These are phyloP conservation scores for Chalaropsis thielavioides DNA, from an alignment of 2,329 filamentous ascomycete species.

Conservation along the genomic window DNA sequence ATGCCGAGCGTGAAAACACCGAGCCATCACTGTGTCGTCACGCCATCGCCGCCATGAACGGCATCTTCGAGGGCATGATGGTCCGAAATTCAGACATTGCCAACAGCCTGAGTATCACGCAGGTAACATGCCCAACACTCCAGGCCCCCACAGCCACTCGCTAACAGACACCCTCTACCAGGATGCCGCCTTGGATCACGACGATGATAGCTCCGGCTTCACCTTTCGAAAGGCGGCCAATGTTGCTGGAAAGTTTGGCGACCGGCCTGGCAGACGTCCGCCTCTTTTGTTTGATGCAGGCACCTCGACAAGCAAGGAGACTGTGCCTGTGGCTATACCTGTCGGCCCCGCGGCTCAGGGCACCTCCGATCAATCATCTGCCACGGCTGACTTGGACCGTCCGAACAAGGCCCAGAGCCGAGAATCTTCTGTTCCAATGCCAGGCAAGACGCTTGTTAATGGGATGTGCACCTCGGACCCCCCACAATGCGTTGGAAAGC, in stretches of 20 bases:
- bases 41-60: neutral
- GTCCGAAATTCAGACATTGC: constrained; percentile 1
- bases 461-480: neutral
- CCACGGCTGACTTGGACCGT: neutral
- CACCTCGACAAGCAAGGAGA: neutral
- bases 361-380: neutral
- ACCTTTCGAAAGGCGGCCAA: constrained; percentile 15
- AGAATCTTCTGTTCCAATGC: neutral
- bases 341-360: neutral
- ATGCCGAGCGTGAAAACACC: neutral
- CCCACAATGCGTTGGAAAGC: neutral
- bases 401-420: neutral
- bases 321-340: neutral
- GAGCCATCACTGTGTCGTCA: neutral
- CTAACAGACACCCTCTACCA: neutral
- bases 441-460: neutral
- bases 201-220: constrained; percentile 10
- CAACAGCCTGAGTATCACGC: neutral
- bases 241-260: constrained; percentile 16
- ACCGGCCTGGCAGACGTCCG: constrained; percentile 2
- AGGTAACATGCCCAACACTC: neutral
- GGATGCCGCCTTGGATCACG: neutral
- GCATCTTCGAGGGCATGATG: constrained; percentile 6
- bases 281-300: neutral
- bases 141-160: too few species aligned